A percentile compares a stretch with the other conserved stretches of the same genome.
These are phyloP conservation scores for Eutrema heterophyllum DNA, from an alignment of 345 rosid species.

Conservation along the genomic window DNA sequence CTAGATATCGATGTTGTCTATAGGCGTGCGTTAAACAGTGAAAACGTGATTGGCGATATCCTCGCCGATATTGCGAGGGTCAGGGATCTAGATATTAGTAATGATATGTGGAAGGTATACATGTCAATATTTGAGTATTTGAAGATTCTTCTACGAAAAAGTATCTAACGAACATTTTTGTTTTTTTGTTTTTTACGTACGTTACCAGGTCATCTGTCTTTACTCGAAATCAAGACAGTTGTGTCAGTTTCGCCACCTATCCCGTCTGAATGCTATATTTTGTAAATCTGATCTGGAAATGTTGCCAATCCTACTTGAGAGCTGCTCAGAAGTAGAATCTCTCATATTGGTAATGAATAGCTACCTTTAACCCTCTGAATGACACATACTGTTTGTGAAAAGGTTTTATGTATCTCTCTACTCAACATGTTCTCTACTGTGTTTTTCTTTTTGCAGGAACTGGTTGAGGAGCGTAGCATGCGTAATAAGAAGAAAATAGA, in stretches of 20 bases:
- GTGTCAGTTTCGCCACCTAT: neutral
- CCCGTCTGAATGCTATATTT: neutral
- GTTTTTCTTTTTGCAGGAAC: neutral
- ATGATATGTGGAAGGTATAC: neutral
- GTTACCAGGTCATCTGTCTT: neutral
- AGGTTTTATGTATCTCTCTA: neutral
- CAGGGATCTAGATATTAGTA: neutral
- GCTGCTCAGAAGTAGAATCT: conserved; percentile 8
- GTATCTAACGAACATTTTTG: neutral
- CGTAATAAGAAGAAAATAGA: neutral
- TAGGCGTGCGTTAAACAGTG: neutral
- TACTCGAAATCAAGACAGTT: neutral
- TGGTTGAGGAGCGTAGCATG: neutral
- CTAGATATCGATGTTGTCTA: neutral
- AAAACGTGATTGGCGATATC: neutral
- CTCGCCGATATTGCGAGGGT: neutral
- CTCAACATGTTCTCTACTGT: neutral
- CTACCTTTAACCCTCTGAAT: neutral
- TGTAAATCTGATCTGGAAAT: neutral
- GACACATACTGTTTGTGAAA: neutral
- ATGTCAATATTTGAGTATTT: neutral
- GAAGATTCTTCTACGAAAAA: neutral
- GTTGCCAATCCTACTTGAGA: neutral
- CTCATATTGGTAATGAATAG: neutral
- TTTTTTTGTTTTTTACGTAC: neutral